These are phyloP conservation scores for Neurospora africana DNA, from an alignment of 495 filamentous ascomycete species.

Conservation along the genomic window DNA sequence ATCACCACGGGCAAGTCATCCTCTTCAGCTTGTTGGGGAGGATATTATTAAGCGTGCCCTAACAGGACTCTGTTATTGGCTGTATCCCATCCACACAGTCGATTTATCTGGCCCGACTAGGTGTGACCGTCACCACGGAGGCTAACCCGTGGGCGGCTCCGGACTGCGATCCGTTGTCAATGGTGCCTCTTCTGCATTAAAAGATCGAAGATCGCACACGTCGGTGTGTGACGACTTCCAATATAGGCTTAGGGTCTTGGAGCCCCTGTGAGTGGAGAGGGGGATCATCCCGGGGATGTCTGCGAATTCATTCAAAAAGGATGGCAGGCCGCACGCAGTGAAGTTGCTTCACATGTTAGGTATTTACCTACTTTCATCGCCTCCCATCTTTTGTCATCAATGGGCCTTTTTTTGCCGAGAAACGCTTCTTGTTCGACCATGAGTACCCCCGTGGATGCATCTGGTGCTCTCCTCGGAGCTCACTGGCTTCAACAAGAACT, in stretches of 20 bases:
- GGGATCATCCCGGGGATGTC: neutral
- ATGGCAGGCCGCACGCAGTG: neutral
- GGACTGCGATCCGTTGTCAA: neutral
- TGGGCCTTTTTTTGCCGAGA: neutral
- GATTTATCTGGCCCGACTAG: too few species aligned
- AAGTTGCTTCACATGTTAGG: neutral
- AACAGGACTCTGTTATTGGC: too few species aligned
- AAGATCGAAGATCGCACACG: neutral
- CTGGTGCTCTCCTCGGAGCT: neutral
- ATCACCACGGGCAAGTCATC: too few species aligned
- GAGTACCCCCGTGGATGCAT: neutral
- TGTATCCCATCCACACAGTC: too few species aligned
- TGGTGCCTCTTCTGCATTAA: neutral
- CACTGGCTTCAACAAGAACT: neutral
- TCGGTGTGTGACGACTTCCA: neutral
- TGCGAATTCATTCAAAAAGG: neutral
- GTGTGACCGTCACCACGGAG: neutral
- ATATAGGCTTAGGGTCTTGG: neutral
- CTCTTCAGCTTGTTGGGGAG: too few species aligned
- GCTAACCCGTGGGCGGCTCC: neutral
- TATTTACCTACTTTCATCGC: neutral
- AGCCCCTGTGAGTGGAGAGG: neutral
- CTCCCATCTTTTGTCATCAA: neutral
- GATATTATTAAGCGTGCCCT: too few species aligned
- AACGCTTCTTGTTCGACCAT: neutral